Evolutionary conservation across 371 early-diverging fungal species (phyloP).

Genomic region (Mortierella sp.): DNA sequence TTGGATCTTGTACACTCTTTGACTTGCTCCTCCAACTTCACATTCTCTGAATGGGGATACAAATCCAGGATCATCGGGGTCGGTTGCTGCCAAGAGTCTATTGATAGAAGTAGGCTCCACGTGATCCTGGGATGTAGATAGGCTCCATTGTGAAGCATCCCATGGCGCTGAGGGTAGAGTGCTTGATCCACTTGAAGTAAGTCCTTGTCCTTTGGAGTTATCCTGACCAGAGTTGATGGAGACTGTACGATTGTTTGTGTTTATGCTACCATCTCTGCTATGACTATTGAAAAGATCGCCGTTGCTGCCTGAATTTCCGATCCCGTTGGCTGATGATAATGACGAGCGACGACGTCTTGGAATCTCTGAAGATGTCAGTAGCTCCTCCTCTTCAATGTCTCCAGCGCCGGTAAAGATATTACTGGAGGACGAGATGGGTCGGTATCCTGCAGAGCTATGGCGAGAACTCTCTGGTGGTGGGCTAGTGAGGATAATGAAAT

Average conservation of each 20-base stretch:
- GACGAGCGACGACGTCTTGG: neutral
- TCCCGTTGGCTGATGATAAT: neutral
- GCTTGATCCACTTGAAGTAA: neutral
- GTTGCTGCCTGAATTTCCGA: too few relatives aligned
- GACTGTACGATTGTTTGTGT: neutral
- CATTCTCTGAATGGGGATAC: conserved; percentile 40
- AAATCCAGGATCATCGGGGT: conserved; percentile 43
- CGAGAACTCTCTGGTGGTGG: conserved; percentile 12
- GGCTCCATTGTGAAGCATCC: conserved; percentile 10
- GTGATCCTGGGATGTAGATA: conserved; percentile 9
- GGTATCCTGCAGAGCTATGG: conserved; percentile 22
- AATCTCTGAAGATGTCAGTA: conserved; percentile 7
- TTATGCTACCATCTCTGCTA: neutral
- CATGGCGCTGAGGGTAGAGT: conserved; percentile 8
- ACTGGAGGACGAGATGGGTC: conserved; percentile 15
- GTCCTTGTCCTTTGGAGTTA: neutral
- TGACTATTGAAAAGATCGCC: neutral
- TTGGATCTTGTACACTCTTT: conserved; percentile 19
- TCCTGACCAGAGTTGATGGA: neutral
- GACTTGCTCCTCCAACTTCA: conserved; percentile 20
- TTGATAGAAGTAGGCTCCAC: conserved; percentile 52
- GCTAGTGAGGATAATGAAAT: conserved; percentile 39
- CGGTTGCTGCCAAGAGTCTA: conserved; percentile 40
- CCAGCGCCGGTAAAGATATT: neutral
- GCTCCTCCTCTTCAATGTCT: conserved; percentile 10